Base-by-base conservation (phyloP, 805 yeast genomes). In the Candida krabiensis region DNA sequence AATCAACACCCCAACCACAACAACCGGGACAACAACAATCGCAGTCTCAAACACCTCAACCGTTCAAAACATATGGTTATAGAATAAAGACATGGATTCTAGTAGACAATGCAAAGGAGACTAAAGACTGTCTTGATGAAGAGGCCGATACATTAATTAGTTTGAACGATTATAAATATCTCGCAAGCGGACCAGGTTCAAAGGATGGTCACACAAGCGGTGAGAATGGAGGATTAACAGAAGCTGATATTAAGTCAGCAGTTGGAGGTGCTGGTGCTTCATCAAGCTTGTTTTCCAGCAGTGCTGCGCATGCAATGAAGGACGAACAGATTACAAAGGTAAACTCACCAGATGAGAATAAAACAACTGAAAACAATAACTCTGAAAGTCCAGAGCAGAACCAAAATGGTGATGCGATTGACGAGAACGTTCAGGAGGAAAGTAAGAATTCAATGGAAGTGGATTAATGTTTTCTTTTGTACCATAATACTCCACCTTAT, bases 181-280 rank as follows among this genome's bases (percentile, higher is more conserved):
- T 56, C 30, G 35, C 36, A 6, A 40, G 35, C 15, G 40, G 38
- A 3, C 39, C 44, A 12, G 43, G 33, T 8, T 37, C 38, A 9
- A 40, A 38, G 31, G 44, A 38, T 28, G 9, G 16, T 22, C 28
- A 30, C 18, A 37, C 35, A 9, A 40, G 37, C 28, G 47, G 37
- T 7, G 50, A 40, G 16, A 40, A 38, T 17, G 66, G 64, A 1
- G 66, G 64, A 1, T 45, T 66, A 34, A 50, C 64, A n/a, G 64
- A 56, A 36, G 68, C 68, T 2, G 70, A 66, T 49, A 65, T 66
- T 21, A 61, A 67, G 37, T 69, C 68, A 21, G 71, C 72, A 1
- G 70, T 64, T 12, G 69, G 70, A 18, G 73, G 67, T 19, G 44
- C 58, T 21, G 61, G 58, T 23, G 60, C 53, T n/a, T 54, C 55